Evolutionary conservation across 2,329 filamentous ascomycete genomes (phyloP).

Genomic region (Aspergillus arachidicola): DNA sequence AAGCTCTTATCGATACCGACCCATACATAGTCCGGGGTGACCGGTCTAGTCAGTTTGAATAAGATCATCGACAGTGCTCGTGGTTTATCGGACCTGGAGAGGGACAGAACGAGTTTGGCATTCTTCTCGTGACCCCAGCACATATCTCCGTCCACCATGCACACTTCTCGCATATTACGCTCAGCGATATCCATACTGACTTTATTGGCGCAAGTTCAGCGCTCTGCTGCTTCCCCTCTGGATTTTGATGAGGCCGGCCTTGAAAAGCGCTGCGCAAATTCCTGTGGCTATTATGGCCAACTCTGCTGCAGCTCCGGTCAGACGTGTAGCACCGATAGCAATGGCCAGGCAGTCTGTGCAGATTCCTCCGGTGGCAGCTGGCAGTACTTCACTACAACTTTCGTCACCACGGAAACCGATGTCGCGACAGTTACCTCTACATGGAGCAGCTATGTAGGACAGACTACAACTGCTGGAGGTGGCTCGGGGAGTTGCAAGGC

Average conservation of each 20-base stretch:
- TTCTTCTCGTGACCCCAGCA: slow-evolving; percentile 4
- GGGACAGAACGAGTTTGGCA: neutral
- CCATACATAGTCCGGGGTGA: neutral
- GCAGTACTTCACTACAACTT: slow-evolving; percentile 61
- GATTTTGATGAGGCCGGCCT: slow-evolving; percentile 24
- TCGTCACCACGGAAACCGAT: slow-evolving; percentile 54
- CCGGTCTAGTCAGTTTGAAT: neutral
- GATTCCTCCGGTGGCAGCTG: slow-evolving; percentile 46
- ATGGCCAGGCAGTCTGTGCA: slow-evolving; percentile 52
- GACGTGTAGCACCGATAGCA: slow-evolving; percentile 54
- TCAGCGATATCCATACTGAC: slow-evolving; percentile 31
- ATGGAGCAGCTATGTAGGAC: slow-evolving; percentile 49
- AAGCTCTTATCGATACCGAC: slow-evolving; percentile 2
- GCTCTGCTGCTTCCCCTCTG: slow-evolving; percentile 35
- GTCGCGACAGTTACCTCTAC: slow-evolving; percentile 57
- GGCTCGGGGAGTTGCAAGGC: slow-evolving; percentile 48
- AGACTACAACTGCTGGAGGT: slow-evolving; percentile 22
- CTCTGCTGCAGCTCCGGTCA: slow-evolving; percentile 52
- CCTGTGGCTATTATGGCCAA: slow-evolving; percentile 56
- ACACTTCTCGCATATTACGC: slow-evolving; percentile 27
- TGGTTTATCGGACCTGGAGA: neutral
- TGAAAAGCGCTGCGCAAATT: slow-evolving; percentile 48
- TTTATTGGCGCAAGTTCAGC: slow-evolving; percentile 27
- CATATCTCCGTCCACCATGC: slow-evolving; percentile 29
- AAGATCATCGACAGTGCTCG: neutral